These are phyloP conservation scores for Diplocarpon mali DNA, from an alignment of 2,329 filamentous ascomycete species.

Conservation along the genomic window DNA sequence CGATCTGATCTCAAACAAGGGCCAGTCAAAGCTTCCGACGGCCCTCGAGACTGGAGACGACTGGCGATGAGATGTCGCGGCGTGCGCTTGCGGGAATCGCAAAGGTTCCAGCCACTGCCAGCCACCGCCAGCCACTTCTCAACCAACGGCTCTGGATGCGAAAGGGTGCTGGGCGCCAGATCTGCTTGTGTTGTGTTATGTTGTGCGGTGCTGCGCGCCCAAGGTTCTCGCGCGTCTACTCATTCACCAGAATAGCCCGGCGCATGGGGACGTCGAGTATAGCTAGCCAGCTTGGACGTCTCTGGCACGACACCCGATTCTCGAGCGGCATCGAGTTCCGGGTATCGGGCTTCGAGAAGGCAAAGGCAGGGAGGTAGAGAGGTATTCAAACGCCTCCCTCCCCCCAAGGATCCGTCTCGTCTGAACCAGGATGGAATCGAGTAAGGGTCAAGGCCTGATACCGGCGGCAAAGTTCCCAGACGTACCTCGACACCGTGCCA, in stretches of 20 bases:
- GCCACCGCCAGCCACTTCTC: not conserved
- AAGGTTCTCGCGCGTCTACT: too few species aligned
- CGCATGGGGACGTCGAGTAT: too few species aligned
- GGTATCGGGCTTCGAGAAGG: not conserved
- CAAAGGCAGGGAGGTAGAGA: not conserved
- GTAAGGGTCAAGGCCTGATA: constrained; percentile 1
- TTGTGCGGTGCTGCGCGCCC: too few species aligned
- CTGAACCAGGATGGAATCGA: not conserved
- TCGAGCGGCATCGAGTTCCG: not conserved
- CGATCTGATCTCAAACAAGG: constrained; percentile 3
- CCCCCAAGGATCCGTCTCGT: not conserved
- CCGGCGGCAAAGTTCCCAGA: not conserved
- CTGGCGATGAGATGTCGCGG: not conserved
- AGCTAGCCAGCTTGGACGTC: too few species aligned
- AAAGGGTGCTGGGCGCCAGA: too few species aligned
- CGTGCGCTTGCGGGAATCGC: not conserved
- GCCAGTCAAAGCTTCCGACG: constrained; percentile 17
- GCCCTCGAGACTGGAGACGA: not conserved
- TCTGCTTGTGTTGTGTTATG: too few species aligned
- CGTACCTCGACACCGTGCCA: constrained; percentile 1
- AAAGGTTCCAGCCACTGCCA: constrained; percentile 4
- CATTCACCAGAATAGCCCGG: too few species aligned
- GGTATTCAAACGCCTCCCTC: too few species aligned
- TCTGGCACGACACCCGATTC: too few species aligned
- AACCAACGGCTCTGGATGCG: too few species aligned